Conservation (phyloP, 176 grass and related monocot genomes). For the Sorghum bicolor region DNA sequence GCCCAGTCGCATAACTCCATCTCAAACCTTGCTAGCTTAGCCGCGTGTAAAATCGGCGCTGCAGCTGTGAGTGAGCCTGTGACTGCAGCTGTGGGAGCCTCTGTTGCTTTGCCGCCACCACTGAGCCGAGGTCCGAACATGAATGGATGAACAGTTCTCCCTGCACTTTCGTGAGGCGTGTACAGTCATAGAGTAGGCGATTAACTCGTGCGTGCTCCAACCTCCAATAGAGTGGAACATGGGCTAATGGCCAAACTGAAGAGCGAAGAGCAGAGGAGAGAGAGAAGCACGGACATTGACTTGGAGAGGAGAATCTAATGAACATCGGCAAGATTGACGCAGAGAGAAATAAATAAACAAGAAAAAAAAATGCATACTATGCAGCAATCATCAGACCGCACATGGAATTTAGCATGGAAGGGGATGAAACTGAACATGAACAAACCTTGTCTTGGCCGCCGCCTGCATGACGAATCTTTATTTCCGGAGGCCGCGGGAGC, state of each 20-base stretch:
- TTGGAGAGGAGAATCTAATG: slow-evolving; percentile 31
- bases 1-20: slow-evolving; percentile 11
- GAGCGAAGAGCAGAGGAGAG: not conserved
- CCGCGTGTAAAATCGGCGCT: not conserved
- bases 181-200: not conserved
- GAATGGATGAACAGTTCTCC: not conserved
- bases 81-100: not conserved
- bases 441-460: slow-evolving; percentile 63
- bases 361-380: not conserved
- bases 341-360: slow-evolving; percentile 17
- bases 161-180: not conserved
- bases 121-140: not conserved
- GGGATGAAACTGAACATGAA: slow-evolving; percentile 26
- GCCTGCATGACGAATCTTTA: slow-evolving; percentile 64
- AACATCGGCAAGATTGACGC: not conserved
- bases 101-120: not conserved
- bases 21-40: not conserved
- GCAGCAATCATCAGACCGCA: slow-evolving; percentile 37
- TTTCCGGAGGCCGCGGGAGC: slow-evolving; percentile 17
- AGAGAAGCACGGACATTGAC: slow-evolving; percentile 20
- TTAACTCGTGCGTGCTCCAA: not conserved
- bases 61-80: not conserved
- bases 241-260: not conserved
- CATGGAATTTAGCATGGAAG: slow-evolving; percentile 34
- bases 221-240: not conserved